These are phyloP conservation scores for Umbilicaria muhlenbergii DNA, from an alignment of 495 filamentous ascomycete species.

Conservation along the genomic window DNA sequence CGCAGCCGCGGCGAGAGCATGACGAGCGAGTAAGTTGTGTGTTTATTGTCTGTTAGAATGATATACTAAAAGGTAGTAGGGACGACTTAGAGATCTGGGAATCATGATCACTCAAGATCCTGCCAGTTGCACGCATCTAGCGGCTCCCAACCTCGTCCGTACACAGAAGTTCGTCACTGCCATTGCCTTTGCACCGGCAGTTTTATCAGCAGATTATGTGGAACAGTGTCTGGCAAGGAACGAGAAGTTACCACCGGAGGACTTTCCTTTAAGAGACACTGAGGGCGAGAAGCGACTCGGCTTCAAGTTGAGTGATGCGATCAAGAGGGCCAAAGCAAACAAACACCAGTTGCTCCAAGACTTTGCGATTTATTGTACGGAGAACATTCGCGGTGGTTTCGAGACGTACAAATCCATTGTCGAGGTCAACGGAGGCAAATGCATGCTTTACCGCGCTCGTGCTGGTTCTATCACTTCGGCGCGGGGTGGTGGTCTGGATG, in stretches of 20 bases:
- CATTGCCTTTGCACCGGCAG: slow-evolving; percentile 56
- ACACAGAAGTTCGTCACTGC: slow-evolving; percentile 88
- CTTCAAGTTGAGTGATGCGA: slow-evolving; percentile 48
- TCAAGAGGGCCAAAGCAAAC: slow-evolving; percentile 56
- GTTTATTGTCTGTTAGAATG: background rate
- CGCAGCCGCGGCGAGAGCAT: slow-evolving; percentile 52
- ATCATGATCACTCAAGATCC: slow-evolving; percentile 64
- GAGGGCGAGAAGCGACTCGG: slow-evolving; percentile 53
- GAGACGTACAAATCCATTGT: slow-evolving; percentile 75
- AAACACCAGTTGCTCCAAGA: slow-evolving; percentile 54
- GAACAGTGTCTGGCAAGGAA: slow-evolving; percentile 50
- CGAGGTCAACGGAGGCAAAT: slow-evolving; percentile 73
- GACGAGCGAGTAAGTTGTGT: slow-evolving; percentile 52
- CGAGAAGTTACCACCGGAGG: slow-evolving; percentile 39
- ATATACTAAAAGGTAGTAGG: slow-evolving; percentile 33
- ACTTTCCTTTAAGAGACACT: slow-evolving; percentile 52
- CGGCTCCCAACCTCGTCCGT: slow-evolving; percentile 69
- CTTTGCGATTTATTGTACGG: slow-evolving; percentile 66
- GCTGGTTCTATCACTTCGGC: slow-evolving; percentile 35
- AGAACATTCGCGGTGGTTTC: slow-evolving; percentile 58
- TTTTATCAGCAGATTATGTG: slow-evolving; percentile 66
- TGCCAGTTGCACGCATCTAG: slow-evolving; percentile 65
- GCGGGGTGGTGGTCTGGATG: slow-evolving; percentile 21
- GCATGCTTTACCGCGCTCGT: slow-evolving; percentile 60
- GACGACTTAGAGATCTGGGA: slow-evolving; percentile 67